Conservation (phyloP, 2,329 filamentous ascomycete genomes). For the Cytospora schulzeri region DNA sequence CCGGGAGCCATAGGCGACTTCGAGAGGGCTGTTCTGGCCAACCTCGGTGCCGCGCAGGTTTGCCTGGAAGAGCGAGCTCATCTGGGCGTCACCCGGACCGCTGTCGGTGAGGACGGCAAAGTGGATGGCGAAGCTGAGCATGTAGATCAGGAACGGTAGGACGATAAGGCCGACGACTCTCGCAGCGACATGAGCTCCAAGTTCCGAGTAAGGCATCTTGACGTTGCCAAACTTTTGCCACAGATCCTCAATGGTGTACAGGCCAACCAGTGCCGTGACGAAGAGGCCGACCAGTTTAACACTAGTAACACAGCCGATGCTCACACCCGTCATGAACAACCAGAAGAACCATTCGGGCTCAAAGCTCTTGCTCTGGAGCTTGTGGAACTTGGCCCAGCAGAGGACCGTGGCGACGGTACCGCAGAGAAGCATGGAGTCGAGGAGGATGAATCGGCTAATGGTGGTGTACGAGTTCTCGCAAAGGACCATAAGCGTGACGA, state of each 20-base stretch:
- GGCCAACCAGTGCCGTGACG: slow-evolving; percentile 87
- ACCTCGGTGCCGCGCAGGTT: slow-evolving; percentile 93
- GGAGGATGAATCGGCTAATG: slow-evolving; percentile 95
- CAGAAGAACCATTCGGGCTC: slow-evolving; percentile 91
- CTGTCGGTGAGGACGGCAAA: slow-evolving; percentile 92
- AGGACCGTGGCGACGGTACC: slow-evolving; percentile 98
- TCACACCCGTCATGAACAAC: slow-evolving; percentile 90
- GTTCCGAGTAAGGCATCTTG: slow-evolving; percentile 70
- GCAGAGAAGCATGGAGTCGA: slow-evolving; percentile 98
- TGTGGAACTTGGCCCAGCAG: slow-evolving; percentile 97
- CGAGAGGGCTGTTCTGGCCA: slow-evolving; percentile 89
- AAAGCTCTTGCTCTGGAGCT: slow-evolving; percentile 82
- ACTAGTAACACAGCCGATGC: slow-evolving; percentile 96
- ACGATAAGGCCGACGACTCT: slow-evolving; percentile 86
- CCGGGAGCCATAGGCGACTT: slow-evolving; percentile 85
- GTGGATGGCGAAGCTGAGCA: slow-evolving; percentile 93
- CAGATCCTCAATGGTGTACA: slow-evolving; percentile 95
- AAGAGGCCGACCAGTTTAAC: slow-evolving; percentile 98
- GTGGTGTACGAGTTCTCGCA: slow-evolving; percentile 99
- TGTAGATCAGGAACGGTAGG: slow-evolving; percentile 87
- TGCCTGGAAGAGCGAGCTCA: slow-evolving; percentile 99
- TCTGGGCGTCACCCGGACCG: slow-evolving; percentile 97
- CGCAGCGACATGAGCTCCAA: slow-evolving; percentile 77
- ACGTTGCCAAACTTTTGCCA: slow-evolving; percentile 97
- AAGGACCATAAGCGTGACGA: slow-evolving; percentile 93